phyloP scores from a whole-genome alignment of 306 rosid species.

The Datisca glomerata region DNA sequence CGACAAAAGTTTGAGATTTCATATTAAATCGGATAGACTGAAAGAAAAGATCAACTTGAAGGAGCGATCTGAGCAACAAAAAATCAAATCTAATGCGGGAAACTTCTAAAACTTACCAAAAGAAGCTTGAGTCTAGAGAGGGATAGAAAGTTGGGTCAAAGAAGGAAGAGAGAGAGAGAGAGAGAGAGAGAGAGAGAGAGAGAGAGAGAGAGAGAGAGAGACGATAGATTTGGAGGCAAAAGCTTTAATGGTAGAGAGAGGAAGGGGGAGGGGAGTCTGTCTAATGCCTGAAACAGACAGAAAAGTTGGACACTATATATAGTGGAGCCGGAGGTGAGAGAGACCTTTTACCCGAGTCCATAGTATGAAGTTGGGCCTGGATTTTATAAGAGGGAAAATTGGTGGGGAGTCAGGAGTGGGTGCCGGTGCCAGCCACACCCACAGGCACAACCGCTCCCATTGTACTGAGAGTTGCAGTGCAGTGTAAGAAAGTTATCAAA shows the following conservation, averaged over 20 bases:
- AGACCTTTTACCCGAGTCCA: constrained; percentile 13
- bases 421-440: too few species aligned
- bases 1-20: background rate
- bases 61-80: background rate
- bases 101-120: background rate
- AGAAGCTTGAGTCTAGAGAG: background rate
- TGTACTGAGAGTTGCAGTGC: constrained; percentile 2
- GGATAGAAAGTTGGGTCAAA: background rate
- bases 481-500: background rate
- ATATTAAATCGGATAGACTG: constrained; percentile 12
- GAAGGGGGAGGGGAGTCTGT: background rate
- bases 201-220: background rate
- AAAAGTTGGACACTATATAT: constrained; percentile 12
- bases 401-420: too few species aligned
- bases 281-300: background rate
- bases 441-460: background rate
- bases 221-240: constrained; percentile 7
- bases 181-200: background rate
- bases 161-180: background rate
- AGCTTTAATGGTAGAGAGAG: background rate
- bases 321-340: constrained; percentile 15
- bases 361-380: constrained; percentile 1
- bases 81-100: constrained; percentile 7
- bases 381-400: background rate
- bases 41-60: constrained; percentile 11